phyloP scores from a whole-genome alignment of 129 eudicot species.

The Flaveria ramosissima region DNA sequence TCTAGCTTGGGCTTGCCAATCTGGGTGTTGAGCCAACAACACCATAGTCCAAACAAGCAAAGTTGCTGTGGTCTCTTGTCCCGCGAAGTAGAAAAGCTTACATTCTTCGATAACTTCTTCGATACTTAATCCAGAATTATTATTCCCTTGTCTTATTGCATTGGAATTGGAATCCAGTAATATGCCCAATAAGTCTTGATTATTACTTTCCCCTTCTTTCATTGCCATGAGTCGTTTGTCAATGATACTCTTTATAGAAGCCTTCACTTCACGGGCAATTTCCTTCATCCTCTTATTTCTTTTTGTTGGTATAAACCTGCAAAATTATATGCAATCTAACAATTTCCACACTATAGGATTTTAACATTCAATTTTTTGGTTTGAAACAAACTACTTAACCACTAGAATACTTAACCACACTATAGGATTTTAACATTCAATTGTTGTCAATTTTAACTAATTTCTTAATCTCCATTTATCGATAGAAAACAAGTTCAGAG shows the following conservation, averaged over 20 bases:
- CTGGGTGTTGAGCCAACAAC: constrained; percentile 22
- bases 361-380: too few relatives aligned
- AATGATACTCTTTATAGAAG: constrained; percentile 18
- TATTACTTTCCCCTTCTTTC: constrained; percentile 23
- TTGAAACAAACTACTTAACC: too few relatives aligned
- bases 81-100: constrained; percentile 34
- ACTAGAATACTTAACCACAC: too few relatives aligned
- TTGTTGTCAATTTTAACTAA: too few relatives aligned
- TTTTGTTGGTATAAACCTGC: constrained; percentile 34
- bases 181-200: constrained; percentile 32
- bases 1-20: constrained; percentile 34
- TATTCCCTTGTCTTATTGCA: constrained; percentile 18
- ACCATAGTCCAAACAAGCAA: constrained; percentile 40
- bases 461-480: background rate
- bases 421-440: too few relatives aligned
- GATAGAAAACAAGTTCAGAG: background rate
- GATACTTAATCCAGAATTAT: constrained; percentile 24
- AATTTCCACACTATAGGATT: background rate
- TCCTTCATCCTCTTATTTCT: constrained; percentile 28
- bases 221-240: constrained; percentile 18
- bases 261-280: constrained; percentile 25
- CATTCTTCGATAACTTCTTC: constrained; percentile 32
- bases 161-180: constrained; percentile 27
- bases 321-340: background rate
- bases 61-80: constrained; percentile 28